phyloP scores from a whole-genome alignment of 1,284 basidiomycete genomes.

The Malassezia psittaci region DNA sequence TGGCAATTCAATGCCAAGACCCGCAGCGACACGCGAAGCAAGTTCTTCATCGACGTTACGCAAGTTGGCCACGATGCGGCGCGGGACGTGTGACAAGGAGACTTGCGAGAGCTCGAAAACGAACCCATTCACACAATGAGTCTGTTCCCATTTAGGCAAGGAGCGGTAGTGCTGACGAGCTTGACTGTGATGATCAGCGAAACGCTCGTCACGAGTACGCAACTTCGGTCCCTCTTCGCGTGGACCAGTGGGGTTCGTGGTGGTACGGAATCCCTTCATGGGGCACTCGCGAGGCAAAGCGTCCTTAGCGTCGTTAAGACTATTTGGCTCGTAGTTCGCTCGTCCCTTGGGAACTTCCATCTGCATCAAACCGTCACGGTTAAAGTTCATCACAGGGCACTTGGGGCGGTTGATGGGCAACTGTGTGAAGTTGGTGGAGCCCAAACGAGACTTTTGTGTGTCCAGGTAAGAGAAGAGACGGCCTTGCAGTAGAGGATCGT shows the following conservation, averaged over 20 bases:
- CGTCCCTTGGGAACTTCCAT: conserved; percentile 17
- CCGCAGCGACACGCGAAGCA: not conserved
- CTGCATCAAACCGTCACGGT: conserved; percentile 50
- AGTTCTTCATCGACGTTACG: conserved; percentile 12
- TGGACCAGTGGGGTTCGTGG: conserved; percentile 1
- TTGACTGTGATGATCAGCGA: conserved; percentile 13
- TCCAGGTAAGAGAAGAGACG: conserved; percentile 76
- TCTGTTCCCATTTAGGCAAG: conserved; percentile 6
- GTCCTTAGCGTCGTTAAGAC: conserved; percentile 7
- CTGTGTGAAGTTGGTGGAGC: conserved; percentile 67
- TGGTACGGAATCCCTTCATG: not conserved
- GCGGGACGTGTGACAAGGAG: conserved; percentile 1
- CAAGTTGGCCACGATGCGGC: conserved; percentile 8
- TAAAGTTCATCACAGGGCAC: conserved; percentile 68
- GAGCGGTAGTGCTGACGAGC: conserved; percentile 9
- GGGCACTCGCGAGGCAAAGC: conserved; percentile 8
- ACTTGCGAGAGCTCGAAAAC: conserved; percentile 11
- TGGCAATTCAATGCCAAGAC: conserved; percentile 12
- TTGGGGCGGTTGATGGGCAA: conserved; percentile 77
- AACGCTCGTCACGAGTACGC: conserved; percentile 12
- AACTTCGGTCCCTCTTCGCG: conserved; percentile 10
- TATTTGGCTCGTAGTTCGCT: conserved; percentile 16
- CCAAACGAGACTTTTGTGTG: conserved; percentile 54
- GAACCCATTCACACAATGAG: conserved; percentile 2
- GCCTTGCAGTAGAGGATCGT: conserved; percentile 80